Percentiles rank a stretch among this genome's conserved stretches.
Conservation (phyloP, 768 basidiomycete species). For the Kwoniella heveanensis region DNA sequence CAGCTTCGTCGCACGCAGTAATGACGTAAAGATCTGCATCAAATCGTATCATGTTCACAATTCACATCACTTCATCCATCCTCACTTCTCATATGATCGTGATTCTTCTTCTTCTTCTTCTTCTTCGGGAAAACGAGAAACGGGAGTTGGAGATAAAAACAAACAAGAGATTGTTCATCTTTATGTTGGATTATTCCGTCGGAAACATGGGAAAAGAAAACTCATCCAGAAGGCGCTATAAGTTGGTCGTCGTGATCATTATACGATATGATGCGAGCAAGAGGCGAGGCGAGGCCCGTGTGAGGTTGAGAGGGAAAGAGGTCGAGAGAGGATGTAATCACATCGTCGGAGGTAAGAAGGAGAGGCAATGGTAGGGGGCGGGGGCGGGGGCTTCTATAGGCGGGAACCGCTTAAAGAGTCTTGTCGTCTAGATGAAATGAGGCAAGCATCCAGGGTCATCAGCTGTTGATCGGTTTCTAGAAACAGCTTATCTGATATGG, state of each 20-base stretch:
- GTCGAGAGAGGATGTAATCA: background rate
- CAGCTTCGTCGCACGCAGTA: no score
- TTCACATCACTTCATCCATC: no score
- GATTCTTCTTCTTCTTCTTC: background rate
- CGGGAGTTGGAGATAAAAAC: background rate
- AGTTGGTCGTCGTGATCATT: background rate
- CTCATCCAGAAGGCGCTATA: background rate
- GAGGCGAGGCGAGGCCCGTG: background rate
- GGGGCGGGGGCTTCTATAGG: background rate
- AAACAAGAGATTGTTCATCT: no score
- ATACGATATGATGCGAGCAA: background rate
- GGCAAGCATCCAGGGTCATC: background rate
- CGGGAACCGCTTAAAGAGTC: conserved; percentile 41
- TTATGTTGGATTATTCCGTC: no score
- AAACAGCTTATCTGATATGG: background rate
- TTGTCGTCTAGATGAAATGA: conserved; percentile 46
- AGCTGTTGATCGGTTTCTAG: background rate
- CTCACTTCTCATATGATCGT: background rate
- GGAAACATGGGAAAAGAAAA: no score
- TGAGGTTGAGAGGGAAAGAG: background rate
- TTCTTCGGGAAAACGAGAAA: background rate
- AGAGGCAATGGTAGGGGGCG: background rate
- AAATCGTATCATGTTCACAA: no score
- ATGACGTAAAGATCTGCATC: no score
- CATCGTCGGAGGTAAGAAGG: background rate